A percentile compares a stretch with the other conserved stretches of the same genome.
Evolutionary conservation across 306 rosid species (phyloP).

Genomic region (Rosa chinensis): DNA sequence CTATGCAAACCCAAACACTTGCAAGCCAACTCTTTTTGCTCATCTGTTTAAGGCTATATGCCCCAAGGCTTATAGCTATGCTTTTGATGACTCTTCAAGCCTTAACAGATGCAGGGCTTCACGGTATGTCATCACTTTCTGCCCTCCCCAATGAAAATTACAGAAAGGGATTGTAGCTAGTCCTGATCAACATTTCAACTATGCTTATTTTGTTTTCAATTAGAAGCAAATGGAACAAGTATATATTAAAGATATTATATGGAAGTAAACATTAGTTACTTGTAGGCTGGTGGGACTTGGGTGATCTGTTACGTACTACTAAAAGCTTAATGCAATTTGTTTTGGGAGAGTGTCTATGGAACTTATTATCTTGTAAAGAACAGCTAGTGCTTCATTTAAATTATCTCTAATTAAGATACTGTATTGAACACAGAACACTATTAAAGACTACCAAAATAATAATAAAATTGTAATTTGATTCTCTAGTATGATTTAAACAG

Average conservation of each 20-base stretch:
- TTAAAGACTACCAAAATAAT: not conserved
- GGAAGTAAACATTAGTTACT: not conserved
- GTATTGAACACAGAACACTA: not conserved
- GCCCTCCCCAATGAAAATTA: slow-evolving; percentile 53
- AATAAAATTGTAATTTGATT: not conserved
- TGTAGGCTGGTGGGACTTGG: not conserved
- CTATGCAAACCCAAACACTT: slow-evolving; percentile 69
- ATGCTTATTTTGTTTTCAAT: not conserved
- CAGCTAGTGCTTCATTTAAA: not conserved
- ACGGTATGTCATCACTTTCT: slow-evolving; percentile 82
- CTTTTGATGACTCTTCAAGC: slow-evolving; percentile 86
- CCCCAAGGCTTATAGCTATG: slow-evolving; percentile 95
- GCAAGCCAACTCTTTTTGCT: slow-evolving; percentile 89
- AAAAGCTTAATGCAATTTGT: not conserved
- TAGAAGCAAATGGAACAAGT: slow-evolving; percentile 7
- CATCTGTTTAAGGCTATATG: slow-evolving; percentile 92
- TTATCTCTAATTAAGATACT: not conserved
- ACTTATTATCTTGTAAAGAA: not conserved
- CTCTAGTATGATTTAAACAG: not conserved
- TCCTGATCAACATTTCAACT: not conserved
- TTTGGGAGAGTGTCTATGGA: not conserved
- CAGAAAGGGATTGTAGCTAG: not conserved
- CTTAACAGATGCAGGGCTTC: slow-evolving; percentile 89
- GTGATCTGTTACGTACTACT: not conserved
- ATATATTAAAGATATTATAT: not conserved